Base-by-base conservation (phyloP, 345 rosid genomes). In the Laguncularia racemosa region DNA sequence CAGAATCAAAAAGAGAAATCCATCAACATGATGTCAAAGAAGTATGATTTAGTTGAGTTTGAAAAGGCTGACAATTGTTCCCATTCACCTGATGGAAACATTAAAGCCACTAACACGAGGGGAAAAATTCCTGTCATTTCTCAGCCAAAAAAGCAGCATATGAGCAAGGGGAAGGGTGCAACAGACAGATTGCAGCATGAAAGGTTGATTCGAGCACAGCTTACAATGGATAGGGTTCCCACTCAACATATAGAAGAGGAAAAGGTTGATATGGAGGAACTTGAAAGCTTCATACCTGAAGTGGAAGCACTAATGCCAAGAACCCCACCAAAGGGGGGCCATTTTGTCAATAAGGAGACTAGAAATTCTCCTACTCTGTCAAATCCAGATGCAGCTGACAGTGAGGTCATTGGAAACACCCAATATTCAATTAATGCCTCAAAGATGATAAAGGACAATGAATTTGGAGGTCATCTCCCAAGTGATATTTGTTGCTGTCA, bases 51-150 rank as follows among this genome's bases (percentile, higher is more conserved):
- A 49, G 58, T 49, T 50, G 74, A 74, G 55, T 58, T 65, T 57
- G 68, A 68, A 6, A 79, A 73, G 65, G 77, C 77, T 28, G 71
- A 74, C 55, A 67, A 65, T 49, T 82, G 89, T 86, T 72, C 81
- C 49, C 69, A 59, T 23, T 74, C 66, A 18, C 81, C 76, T 54
- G 68, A 74, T 47, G 60, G 33, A 33, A 47, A 72, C 19, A 55
- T 52, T 53, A 33, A 53, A 18, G 71, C 50, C 2, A 63, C 53
- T 67, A 58, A 55, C 28, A 70, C 50, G 68, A 78, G 64, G 57
- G 71, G 67, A 67, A 60, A 16, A 56, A 60, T 65, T 73, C 66
- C 65, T 14, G 67, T 65, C 16, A 46, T 56, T 63, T 82, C 78
- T 57, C 28, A 50, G 20, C 65, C 73, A 11, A 58, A 45, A 53